Conservation (phyloP, 208 protist species). For the Porcisia hertigi region DNA sequence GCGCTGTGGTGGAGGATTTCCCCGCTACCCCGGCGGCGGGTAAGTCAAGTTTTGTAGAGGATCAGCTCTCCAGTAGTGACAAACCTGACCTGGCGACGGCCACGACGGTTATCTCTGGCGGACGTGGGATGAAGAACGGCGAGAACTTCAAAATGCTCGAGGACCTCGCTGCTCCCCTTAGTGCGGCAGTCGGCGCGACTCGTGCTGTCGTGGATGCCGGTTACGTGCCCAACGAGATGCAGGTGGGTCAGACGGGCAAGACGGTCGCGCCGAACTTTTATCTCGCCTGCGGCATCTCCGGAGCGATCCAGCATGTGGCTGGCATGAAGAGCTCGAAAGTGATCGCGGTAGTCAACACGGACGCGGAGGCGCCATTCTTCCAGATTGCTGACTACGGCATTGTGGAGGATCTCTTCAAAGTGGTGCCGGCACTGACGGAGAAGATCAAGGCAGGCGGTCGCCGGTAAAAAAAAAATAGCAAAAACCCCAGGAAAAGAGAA, state of each 20-base stretch:
- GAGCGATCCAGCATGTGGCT: constrained; percentile 96
- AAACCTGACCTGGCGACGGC: constrained; percentile 95
- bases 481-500: too few species aligned
- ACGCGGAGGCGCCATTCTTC: constrained; percentile 98
- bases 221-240: constrained; percentile 93
- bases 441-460: constrained; percentile 60
- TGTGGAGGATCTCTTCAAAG: constrained; percentile 96
- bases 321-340: constrained; percentile 99
- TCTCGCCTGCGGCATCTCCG: constrained; percentile 96
- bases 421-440: constrained; percentile 92
- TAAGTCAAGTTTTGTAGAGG: constrained; percentile 63
- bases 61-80: constrained; percentile 62
- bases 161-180: constrained; percentile 92
- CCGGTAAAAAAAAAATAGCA: constrained; percentile 22
- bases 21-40: constrained; percentile 33
- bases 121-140: constrained; percentile 95
- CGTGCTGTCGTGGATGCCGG: constrained; percentile 97
- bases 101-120: constrained; percentile 92
- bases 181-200: constrained; percentile 95
- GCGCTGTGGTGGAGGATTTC: constrained; percentile 37
- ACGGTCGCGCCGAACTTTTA: constrained; percentile 98
- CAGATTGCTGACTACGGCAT: constrained; percentile 97
- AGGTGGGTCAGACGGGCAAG: constrained; percentile 99
- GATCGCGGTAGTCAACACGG: constrained; percentile 97
- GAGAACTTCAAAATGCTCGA: constrained; percentile 99